Base-by-base conservation (phyloP, 768 basidiomycete species). In the Lactarius psammicola region DNA sequence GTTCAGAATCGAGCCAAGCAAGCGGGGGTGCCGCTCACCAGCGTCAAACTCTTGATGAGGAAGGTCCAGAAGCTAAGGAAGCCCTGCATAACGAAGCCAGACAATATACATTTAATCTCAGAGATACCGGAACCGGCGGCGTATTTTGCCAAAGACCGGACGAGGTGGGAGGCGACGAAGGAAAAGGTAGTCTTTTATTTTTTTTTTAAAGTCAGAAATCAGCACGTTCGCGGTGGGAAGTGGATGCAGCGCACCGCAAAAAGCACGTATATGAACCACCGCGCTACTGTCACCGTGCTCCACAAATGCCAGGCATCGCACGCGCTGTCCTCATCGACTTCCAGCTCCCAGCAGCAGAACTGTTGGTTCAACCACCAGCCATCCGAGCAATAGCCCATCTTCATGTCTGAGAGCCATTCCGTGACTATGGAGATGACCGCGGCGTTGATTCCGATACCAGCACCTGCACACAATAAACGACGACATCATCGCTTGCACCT, bases 301-400 rank as follows among this genome's bases (percentile, higher is more conserved):
- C 97, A 98, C 46, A 88, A 78, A 75, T 88, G 86, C 97, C 97
- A 99, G 54, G 92, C 94, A 4, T 90, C 83, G 75, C 97, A 99
- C 17, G 84, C 87, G 62, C 87, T 89, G 20, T 85, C 82, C 69
- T 88, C 90, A 54, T 88, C 88, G 7, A 80, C 83, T 68, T 94
- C 93, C 62, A 98, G 87, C 74, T 98, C 97, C 89, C 95, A 95
- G 74, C 97, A 99, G 77, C 97, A 99, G 75, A 98, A 98, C 73
- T 97, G 92, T 72, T 94, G 88, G 76, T 95, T 97, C 62, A 99
- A 76, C 96, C 97, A 99, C 97, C 97, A 99, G 1, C 93, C 95
- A 70, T 95, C 93, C 4, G 86, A 82, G 77, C 97, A 99, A 73
- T 98, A 97, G 1, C 97, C 97, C 80, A 95, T 90, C 79, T 98